Evolutionary conservation across 2,329 filamentous ascomycete species (phyloP).

Genomic region (Metarhizium sp.): DNA sequence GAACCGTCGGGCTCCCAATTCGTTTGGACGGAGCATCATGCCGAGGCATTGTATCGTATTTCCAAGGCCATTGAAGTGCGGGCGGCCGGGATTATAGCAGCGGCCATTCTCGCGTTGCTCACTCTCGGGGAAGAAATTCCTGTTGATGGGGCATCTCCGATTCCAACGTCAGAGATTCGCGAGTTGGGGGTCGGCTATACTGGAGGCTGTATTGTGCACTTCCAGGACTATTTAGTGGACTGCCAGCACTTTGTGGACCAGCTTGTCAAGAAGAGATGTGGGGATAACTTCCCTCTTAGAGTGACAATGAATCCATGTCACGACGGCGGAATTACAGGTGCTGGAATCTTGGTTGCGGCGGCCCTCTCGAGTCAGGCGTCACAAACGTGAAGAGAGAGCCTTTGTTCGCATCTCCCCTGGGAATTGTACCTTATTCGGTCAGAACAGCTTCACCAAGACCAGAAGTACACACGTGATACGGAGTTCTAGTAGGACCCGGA

Average conservation of each 20-base stretch:
- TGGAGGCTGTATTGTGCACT: slow-evolving; percentile 71
- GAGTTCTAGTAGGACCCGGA: not conserved
- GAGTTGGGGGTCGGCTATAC: slow-evolving; percentile 72
- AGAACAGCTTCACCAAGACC: not conserved
- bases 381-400: not conserved
- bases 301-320: slow-evolving; percentile 47
- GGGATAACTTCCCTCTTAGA: slow-evolving; percentile 23
- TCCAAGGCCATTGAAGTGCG: slow-evolving; percentile 61
- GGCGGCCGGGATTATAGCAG: slow-evolving; percentile 65
- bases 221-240: slow-evolving; percentile 62
- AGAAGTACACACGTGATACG: not conserved
- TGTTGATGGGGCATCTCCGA: slow-evolving; percentile 14
- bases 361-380: slow-evolving; percentile 20
- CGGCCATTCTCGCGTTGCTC: slow-evolving; percentile 61
- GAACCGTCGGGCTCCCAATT: slow-evolving; percentile 35
- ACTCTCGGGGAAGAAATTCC: slow-evolving; percentile 59
- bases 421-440: not conserved
- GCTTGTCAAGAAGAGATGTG: slow-evolving; percentile 27
- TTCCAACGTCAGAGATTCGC: slow-evolving; percentile 14
- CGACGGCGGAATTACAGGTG: slow-evolving; percentile 52
- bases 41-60: slow-evolving; percentile 53
- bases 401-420: not conserved
- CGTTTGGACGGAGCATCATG: slow-evolving; percentile 52
- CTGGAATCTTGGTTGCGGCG: slow-evolving; percentile 48
- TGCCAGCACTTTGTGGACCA: slow-evolving; percentile 60